Conservation (phyloP, 2,329 filamentous ascomycete species). For the Alternaria ventricosa region DNA sequence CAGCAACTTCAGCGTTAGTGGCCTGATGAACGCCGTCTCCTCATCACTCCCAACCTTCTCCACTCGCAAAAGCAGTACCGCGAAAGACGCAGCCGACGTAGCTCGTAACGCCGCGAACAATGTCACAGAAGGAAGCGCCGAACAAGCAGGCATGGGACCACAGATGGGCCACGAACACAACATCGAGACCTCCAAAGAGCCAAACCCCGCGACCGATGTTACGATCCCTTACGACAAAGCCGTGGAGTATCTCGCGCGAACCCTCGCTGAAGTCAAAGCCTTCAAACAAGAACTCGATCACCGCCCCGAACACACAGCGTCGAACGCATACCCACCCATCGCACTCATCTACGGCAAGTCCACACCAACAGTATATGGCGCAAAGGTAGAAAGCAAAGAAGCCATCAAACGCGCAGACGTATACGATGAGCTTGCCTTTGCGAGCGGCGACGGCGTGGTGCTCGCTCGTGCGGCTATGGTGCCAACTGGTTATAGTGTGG, state of each 20-base stretch:
- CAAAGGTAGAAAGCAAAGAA: conserved; percentile 74
- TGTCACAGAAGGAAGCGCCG: conserved; percentile 36
- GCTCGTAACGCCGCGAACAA: conserved; percentile 37
- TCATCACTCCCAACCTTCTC: conserved; percentile 53
- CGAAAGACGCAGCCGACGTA: conserved; percentile 23
- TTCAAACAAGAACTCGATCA: conserved; percentile 81
- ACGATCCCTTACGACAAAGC: conserved; percentile 64
- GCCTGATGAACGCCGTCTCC: conserved; percentile 56
- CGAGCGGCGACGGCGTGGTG: conserved; percentile 87
- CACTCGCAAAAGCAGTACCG: conserved; percentile 37
- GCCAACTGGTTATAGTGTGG: conserved; percentile 77
- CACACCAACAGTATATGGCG: conserved; percentile 83
- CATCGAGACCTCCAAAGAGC: conserved; percentile 26
- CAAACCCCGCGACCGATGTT: conserved; percentile 48
- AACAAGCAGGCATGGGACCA: conserved; percentile 51
- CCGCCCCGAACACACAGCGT: conserved; percentile 61
- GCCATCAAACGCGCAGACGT: conserved; percentile 77
- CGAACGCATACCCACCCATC: conserved; percentile 82
- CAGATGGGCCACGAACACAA: conserved; percentile 54
- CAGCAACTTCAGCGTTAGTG: conserved; percentile 49
- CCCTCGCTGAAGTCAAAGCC: conserved; percentile 70
- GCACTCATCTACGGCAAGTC: conserved; percentile 86
- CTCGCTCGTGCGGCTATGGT: conserved; percentile 85
- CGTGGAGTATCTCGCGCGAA: conserved; percentile 74
- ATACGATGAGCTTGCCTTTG: conserved; percentile 87